A percentile compares a stretch with the other conserved stretches of the same genome.
These are phyloP conservation scores for Chernovozyma aurita DNA, from an alignment of 1,139 yeast species.

Conservation along the genomic window DNA sequence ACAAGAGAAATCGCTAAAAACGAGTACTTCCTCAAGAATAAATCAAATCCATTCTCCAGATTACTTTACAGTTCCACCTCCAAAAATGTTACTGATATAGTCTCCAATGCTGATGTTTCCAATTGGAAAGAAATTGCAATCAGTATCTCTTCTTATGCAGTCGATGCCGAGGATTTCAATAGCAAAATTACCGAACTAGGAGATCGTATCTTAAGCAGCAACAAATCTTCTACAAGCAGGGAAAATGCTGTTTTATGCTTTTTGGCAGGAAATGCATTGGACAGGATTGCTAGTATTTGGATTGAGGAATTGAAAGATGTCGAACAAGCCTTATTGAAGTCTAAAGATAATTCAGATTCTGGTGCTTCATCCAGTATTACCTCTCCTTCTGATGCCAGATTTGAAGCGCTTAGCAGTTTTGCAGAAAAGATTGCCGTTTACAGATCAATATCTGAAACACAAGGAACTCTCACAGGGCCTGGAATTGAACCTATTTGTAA, in stretches of 20 bases:
- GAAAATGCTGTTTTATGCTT: conserved; percentile 75
- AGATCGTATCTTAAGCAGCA: conserved; percentile 47
- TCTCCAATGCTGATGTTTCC: conserved; percentile 66
- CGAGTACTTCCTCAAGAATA: conserved; percentile 62
- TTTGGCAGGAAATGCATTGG: conserved; percentile 77
- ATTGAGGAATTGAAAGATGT: conserved; percentile 61
- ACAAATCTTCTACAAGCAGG: conserved; percentile 37
- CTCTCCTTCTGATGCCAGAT: conserved; percentile 82
- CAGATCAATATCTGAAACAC: conserved; percentile 47
- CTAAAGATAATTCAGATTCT: conserved; percentile 19
- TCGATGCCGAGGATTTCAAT: conserved; percentile 44
- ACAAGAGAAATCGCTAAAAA: conserved; percentile 65
- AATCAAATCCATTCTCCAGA: conserved; percentile 62
- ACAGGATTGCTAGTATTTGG: conserved; percentile 81
- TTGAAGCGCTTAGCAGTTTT: conserved; percentile 73
- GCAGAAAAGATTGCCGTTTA: conserved; percentile 81
- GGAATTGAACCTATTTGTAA: conserved; percentile 50
- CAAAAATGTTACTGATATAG: conserved; percentile 65
- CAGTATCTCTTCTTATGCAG: conserved; percentile 57
- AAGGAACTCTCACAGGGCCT: conserved; percentile 41
- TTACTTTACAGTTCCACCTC: conserved; percentile 63
- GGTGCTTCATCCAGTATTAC: conserved; percentile 25
- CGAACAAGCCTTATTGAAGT: conserved; percentile 50
- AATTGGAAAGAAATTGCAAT: conserved; percentile 86
- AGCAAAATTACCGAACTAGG: conserved; percentile 65